Percentiles rank a stretch among this genome's conserved stretches.
Evolutionary conservation across 192 early-diverging fungal species (phyloP).

Genomic region (Geranomyces michiganensis): DNA sequence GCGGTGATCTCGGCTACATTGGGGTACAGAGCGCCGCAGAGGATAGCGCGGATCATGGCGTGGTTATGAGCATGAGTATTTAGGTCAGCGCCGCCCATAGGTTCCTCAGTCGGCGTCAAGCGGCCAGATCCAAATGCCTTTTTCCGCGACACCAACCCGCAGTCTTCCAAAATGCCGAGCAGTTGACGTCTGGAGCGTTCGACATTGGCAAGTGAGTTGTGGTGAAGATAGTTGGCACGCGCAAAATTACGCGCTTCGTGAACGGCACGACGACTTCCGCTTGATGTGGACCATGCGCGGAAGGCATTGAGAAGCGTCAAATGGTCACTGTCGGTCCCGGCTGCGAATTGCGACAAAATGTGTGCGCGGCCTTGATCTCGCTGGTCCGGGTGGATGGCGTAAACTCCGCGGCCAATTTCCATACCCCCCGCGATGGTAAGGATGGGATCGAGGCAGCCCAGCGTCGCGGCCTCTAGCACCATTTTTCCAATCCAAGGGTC

Average conservation of each 20-base stretch:
- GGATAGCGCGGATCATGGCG: conserved; percentile 41
- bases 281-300: conserved; percentile 27
- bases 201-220: conserved; percentile 38
- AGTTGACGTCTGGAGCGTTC: conserved; percentile 45
- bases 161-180: conserved; percentile 41
- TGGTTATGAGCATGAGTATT: conserved; percentile 29
- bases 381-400: conserved; percentile 51
- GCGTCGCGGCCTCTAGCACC: conserved; percentile 71
- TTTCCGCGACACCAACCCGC: conserved; percentile 19
- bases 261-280: background rate
- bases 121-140: background rate
- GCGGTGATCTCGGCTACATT: conserved; percentile 50
- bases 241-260: conserved; percentile 33
- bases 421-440: conserved; percentile 66
- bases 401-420: conserved; percentile 53
- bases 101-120: conserved; percentile 1
- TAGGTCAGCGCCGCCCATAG: conserved; percentile 33
- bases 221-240: conserved; percentile 39
- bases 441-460: conserved; percentile 73
- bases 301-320: conserved; percentile 43
- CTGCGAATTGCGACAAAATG: conserved; percentile 36
- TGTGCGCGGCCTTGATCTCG: conserved; percentile 41
- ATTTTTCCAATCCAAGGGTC: conserved; percentile 75
- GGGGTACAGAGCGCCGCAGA: conserved; percentile 48
- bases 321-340: conserved; percentile 45